Conservation (phyloP, 768 basidiomycete species). For the Boletus reticulatus region DNA sequence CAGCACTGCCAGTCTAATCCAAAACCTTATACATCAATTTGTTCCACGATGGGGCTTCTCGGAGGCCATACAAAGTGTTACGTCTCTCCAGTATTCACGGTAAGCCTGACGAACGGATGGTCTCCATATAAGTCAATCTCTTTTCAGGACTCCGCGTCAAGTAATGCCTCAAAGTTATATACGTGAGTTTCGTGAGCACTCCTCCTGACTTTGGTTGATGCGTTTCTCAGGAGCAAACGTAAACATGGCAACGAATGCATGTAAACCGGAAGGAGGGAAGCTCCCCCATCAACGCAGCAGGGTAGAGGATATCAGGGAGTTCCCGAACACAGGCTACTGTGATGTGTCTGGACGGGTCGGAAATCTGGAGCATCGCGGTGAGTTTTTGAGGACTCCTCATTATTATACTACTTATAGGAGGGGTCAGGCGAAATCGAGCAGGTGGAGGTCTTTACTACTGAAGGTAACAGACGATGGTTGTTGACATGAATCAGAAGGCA, state of each 20-base stretch:
- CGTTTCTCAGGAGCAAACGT: not conserved
- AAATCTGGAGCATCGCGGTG: not conserved
- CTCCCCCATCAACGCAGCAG: not conserved
- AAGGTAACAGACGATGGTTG: not conserved
- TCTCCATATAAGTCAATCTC: not conserved
- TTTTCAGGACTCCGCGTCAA: not conserved
- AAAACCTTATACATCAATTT: not conserved
- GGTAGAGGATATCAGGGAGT: not conserved
- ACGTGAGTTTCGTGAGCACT: not conserved
- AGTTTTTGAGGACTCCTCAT: not conserved
- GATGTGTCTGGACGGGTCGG: not conserved
- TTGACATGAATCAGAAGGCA: not conserved
- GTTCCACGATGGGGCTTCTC: not conserved
- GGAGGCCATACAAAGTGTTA: not conserved
- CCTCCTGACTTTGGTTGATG: not conserved
- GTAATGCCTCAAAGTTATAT: not conserved
- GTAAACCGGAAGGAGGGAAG: not conserved
- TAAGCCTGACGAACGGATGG: not conserved
- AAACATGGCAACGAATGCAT: not conserved
- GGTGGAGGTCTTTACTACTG: not conserved
- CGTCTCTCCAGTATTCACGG: not conserved
- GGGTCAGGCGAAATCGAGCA: not conserved
- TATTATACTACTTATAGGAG: not conserved
- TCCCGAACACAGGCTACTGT: not conserved
- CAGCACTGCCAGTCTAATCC: not conserved